These are phyloP conservation scores for Globisporangium uncinulatum DNA, from an alignment of 352 stramenopile species.

Conservation along the genomic window DNA sequence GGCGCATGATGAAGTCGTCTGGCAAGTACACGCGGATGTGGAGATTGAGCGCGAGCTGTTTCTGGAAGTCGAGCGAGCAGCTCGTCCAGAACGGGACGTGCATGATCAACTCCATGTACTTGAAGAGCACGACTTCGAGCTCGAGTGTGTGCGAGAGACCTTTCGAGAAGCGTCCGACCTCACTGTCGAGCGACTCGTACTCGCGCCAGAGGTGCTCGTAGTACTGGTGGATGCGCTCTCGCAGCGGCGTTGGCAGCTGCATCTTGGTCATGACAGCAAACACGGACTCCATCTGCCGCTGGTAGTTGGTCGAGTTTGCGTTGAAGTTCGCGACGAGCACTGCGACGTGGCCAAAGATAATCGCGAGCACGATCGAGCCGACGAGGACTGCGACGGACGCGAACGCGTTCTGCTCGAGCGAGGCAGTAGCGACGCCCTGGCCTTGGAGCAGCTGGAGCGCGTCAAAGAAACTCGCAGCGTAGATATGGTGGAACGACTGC, in stretches of 20 bases:
- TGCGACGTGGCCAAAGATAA: conserved; percentile 56
- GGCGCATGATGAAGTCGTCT: conserved; percentile 52
- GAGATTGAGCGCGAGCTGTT: conserved; percentile 40
- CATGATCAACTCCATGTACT: conserved; percentile 57
- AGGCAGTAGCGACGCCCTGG: conserved; percentile 1
- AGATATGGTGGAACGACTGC: background rate
- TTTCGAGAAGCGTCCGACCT: conserved; percentile 41
- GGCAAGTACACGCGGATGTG: conserved; percentile 52
- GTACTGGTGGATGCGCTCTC: conserved; percentile 62
- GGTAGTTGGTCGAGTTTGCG: conserved; percentile 40
- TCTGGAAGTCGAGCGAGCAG: conserved; percentile 46
- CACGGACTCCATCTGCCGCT: conserved; percentile 55
- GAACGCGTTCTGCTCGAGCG: conserved; percentile 31
- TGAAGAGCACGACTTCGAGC: conserved; percentile 67
- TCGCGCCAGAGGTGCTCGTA: conserved; percentile 64
- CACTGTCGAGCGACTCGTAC: conserved; percentile 55
- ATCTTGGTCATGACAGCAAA: conserved; percentile 51
- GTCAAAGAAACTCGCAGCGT: conserved; percentile 6
- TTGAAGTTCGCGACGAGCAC: conserved; percentile 59
- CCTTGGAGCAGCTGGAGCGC: conserved; percentile 10
- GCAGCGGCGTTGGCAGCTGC: conserved; percentile 33
- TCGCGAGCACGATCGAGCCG: conserved; percentile 46
- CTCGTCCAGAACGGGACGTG: conserved; percentile 29
- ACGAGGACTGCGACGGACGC: conserved; percentile 33
- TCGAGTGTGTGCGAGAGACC: conserved; percentile 57